Evolutionary conservation across 768 basidiomycete species (phyloP).

Genomic region (Lentinula guzmanii): DNA sequence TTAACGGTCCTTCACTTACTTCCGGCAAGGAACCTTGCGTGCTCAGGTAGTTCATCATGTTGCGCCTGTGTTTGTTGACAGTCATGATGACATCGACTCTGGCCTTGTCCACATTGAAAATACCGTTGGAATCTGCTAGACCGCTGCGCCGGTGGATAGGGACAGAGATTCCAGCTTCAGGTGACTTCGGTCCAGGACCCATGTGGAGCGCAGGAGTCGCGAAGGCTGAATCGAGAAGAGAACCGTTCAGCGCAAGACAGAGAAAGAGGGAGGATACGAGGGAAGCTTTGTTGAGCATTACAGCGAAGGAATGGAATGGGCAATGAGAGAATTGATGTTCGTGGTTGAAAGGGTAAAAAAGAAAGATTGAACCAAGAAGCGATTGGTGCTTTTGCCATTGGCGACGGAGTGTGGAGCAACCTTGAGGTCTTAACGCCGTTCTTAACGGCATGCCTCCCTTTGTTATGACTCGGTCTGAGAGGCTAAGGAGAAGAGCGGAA

Average conservation of each 20-base stretch:
- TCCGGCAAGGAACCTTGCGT: constrained; percentile 1
- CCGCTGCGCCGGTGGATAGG: constrained; percentile 1
- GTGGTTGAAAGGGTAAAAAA: not conserved
- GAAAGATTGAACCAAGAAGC: not conserved
- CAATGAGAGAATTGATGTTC: not conserved
- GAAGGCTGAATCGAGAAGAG: not conserved
- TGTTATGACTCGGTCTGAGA: too few relatives aligned
- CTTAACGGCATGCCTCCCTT: not conserved
- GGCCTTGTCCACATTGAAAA: constrained; percentile 3
- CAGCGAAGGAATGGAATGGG: not conserved
- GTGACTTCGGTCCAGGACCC: not conserved
- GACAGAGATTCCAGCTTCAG: not conserved
- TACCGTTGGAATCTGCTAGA: not conserved
- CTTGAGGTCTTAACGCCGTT: not conserved
- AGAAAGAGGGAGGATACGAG: not conserved
- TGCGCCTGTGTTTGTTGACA: not conserved
- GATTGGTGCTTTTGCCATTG: not conserved
- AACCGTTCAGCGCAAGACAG: not conserved
- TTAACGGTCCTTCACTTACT: not conserved
- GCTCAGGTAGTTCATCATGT: not conserved
- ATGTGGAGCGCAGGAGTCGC: not conserved
- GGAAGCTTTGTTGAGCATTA: not conserved
- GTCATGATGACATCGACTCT: not conserved
- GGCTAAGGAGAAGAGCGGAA: too few relatives aligned
- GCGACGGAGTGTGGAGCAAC: not conserved